phyloP scores from a whole-genome alignment of 1,284 basidiomycete species.

The Rhodotorula sp. region DNA sequence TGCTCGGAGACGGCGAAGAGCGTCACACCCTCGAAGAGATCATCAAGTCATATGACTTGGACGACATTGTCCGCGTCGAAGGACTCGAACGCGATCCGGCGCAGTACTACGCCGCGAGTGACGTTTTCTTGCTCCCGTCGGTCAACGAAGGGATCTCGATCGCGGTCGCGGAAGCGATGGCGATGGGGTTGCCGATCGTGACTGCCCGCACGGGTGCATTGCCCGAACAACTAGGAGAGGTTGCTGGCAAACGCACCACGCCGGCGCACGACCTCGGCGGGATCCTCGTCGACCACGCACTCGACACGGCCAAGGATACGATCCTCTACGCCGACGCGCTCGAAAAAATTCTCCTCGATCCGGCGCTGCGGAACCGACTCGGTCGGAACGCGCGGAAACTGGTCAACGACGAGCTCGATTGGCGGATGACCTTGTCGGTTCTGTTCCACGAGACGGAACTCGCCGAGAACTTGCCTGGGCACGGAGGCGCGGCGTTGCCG shows the following conservation, averaged over 20 bases:
- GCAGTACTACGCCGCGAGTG: slow-evolving; percentile 26
- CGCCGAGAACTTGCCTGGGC: slow-evolving; percentile 20
- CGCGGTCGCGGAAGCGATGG: slow-evolving; percentile 42
- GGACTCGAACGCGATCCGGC: slow-evolving; percentile 23
- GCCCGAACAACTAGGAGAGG: slow-evolving; percentile 32
- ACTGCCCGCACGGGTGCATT: slow-evolving; percentile 38
- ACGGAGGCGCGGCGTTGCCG: background rate
- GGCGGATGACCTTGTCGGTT: slow-evolving; percentile 21
- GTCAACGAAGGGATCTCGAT: slow-evolving; percentile 40
- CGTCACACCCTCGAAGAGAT: slow-evolving; percentile 7
- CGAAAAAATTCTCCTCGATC: slow-evolving; percentile 19
- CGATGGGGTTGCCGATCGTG: slow-evolving; percentile 38
- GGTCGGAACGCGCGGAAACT: slow-evolving; percentile 29
- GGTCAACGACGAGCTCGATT: slow-evolving; percentile 31
- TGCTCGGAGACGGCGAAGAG: slow-evolving; percentile 37
- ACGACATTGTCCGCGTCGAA: slow-evolving; percentile 26
- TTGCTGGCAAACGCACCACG: slow-evolving; percentile 8
- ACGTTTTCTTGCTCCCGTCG: slow-evolving; percentile 38
- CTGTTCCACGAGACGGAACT: slow-evolving; percentile 28
- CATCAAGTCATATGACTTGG: slow-evolving; percentile 1
- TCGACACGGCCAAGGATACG: slow-evolving; percentile 19
- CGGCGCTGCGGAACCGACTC: slow-evolving; percentile 1
- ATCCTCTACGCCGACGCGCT: slow-evolving; percentile 29
- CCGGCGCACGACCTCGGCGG: slow-evolving; percentile 20
- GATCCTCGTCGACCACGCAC: slow-evolving; percentile 31